Evolutionary conservation across 208 protist genomes (phyloP).

Genomic region (Leishmania amazonensis): DNA sequence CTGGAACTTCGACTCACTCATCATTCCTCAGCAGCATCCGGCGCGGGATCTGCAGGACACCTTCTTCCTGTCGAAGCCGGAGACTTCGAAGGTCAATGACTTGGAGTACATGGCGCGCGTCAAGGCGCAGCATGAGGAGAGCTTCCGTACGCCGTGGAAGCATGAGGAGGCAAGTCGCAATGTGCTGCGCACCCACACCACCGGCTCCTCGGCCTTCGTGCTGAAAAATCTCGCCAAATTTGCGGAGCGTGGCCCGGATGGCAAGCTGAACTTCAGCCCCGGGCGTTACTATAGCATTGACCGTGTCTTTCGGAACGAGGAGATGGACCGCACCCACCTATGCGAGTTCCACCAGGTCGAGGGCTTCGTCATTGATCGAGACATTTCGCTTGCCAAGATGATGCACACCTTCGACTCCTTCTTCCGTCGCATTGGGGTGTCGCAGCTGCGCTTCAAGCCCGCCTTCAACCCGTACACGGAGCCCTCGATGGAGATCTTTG

Average conservation of each 20-base stretch:
- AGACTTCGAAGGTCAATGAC: slow-evolving; percentile 40
- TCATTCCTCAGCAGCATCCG: slow-evolving; percentile 99
- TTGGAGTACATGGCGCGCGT: slow-evolving; percentile 94
- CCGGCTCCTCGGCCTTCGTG: slow-evolving; percentile 97
- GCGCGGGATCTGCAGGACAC: slow-evolving; percentile 99
- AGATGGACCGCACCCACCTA: slow-evolving; percentile 99
- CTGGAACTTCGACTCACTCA: slow-evolving; percentile 99
- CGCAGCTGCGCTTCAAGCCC: slow-evolving; percentile 99
- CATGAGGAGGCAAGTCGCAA: slow-evolving; percentile 96
- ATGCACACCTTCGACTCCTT: slow-evolving; percentile 98
- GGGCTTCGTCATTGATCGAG: slow-evolving; percentile 97
- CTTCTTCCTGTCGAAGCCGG: slow-evolving; percentile 98
- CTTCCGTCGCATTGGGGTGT: slow-evolving; percentile 97
- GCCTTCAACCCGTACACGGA: slow-evolving; percentile 99
- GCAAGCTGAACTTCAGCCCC: slow-evolving; percentile 91
- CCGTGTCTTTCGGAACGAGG: slow-evolving; percentile 99
- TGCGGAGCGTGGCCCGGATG: slow-evolving; percentile 44
- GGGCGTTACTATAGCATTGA: slow-evolving; percentile 99
- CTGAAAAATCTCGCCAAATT: slow-evolving; percentile 95
- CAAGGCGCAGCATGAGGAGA: slow-evolving; percentile 93
- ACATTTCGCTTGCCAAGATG: slow-evolving; percentile 98
- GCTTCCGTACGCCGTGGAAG: slow-evolving; percentile 96
- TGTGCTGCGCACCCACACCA: slow-evolving; percentile 99
- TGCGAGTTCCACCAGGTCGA: slow-evolving; percentile 99
- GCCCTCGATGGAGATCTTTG: slow-evolving; percentile 99